phyloP scores from a whole-genome alignment of 768 basidiomycete genomes.

The Termitomyces sp. region DNA sequence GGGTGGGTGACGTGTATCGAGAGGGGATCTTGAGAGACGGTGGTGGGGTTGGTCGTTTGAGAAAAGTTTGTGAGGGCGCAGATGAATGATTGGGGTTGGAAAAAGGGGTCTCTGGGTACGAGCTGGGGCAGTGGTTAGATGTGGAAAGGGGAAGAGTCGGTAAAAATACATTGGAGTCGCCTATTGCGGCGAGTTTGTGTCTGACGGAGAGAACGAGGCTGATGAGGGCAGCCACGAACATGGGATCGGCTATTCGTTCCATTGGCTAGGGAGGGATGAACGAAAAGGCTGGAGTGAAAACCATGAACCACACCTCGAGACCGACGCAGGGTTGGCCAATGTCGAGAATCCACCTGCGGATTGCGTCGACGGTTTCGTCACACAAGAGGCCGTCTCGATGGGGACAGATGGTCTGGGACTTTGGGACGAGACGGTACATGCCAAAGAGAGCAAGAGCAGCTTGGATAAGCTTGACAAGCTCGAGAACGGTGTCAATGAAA shows the following conservation, averaged over 20 bases:
- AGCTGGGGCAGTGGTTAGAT: slow-evolving; percentile 12
- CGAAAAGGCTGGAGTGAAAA: neutral
- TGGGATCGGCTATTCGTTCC: slow-evolving; percentile 71
- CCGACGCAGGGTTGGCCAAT: slow-evolving; percentile 59
- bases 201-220: slow-evolving; percentile 63
- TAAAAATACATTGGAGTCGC: slow-evolving; percentile 32
- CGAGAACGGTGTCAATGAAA: slow-evolving; percentile 66
- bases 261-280: slow-evolving; percentile 40
- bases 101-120: slow-evolving; percentile 75
- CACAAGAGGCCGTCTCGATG: slow-evolving; percentile 67
- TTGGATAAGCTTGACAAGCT: slow-evolving; percentile 73
- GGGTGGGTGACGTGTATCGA: neutral
- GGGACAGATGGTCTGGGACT: neutral
- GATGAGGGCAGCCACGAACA: slow-evolving; percentile 63
- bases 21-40: neutral
- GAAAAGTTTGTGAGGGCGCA: slow-evolving; percentile 39
- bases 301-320: slow-evolving; percentile 47
- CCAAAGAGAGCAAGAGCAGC: slow-evolving; percentile 69
- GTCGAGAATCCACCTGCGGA: slow-evolving; percentile 61
- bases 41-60: slow-evolving; percentile 17
- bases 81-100: slow-evolving; percentile 58
- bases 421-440: slow-evolving; percentile 32
- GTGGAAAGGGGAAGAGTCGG: neutral
- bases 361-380: slow-evolving; percentile 68
- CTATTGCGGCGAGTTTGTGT: slow-evolving; percentile 63